Conservation (phyloP, 1,284 basidiomycete species). For the Cutaneotrichosporon sp. region DNA sequence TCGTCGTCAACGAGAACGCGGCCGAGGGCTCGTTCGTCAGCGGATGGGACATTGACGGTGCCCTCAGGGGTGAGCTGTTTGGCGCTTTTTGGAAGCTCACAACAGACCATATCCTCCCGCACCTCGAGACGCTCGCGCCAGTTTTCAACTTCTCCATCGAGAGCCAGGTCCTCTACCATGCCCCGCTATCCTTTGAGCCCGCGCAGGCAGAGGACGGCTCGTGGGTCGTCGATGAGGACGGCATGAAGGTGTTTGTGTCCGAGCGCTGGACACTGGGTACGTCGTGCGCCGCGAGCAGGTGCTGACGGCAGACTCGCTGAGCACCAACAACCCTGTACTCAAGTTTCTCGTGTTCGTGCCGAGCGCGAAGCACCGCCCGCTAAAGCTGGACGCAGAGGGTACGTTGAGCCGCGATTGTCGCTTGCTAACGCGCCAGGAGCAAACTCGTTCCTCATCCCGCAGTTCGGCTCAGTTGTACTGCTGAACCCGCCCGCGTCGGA, state of each 20-base stretch:
- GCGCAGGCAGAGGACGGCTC: conserved; percentile 33
- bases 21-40: conserved; percentile 58
- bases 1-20: conserved; percentile 78
- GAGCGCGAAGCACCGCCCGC: conserved; percentile 60
- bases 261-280: conserved; percentile 90
- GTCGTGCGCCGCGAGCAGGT: conserved; percentile 19
- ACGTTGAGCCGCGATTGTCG: conserved; percentile 20
- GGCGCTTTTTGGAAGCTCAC: background rate
- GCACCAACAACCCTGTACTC: conserved; percentile 81
- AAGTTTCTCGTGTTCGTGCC: conserved; percentile 91
- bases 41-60: conserved; percentile 66
- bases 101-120: conserved; percentile 64
- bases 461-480: conserved; percentile 89
- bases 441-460: conserved; percentile 73
- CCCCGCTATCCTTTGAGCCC: conserved; percentile 76
- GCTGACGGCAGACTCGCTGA: conserved; percentile 37
- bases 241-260: conserved; percentile 83
- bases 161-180: conserved; percentile 87
- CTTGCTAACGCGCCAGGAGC: conserved; percentile 23
- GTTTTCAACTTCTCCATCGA: conserved; percentile 89
- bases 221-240: conserved; percentile 66
- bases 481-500: conserved; percentile 55
- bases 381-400: conserved; percentile 61
- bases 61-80: conserved; percentile 58
- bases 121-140: conserved; percentile 57